phyloP scores from a whole-genome alignment of 2,329 filamentous ascomycete species.

The Apiospora arundinis region DNA sequence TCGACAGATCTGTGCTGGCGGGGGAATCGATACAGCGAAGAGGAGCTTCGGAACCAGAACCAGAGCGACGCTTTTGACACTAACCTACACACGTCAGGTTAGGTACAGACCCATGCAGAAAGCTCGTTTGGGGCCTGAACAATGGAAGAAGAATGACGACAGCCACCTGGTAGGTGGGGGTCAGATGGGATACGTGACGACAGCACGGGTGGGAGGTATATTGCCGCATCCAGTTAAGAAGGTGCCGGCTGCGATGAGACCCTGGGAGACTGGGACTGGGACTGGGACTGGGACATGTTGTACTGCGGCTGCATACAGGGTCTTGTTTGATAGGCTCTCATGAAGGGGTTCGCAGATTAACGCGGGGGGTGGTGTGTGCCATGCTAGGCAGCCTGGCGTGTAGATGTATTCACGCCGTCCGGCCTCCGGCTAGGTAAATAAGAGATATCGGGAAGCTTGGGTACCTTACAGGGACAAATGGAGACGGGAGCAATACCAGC shows the following conservation, averaged over 20 bases:
- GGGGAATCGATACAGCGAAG: neutral
- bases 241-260: neutral
- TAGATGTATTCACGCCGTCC: neutral
- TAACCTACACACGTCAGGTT: neutral
- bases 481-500: neutral
- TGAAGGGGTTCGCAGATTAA: slow-evolving; percentile 5
- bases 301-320: slow-evolving; percentile 19
- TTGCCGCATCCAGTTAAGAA: slow-evolving; percentile 8
- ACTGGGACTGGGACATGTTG: too few relatives aligned
- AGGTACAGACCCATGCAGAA: neutral
- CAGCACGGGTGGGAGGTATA: neutral
- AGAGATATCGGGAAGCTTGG: neutral
- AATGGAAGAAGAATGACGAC: neutral
- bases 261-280: neutral
- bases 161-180: slow-evolving; percentile 15
- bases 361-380: neutral
- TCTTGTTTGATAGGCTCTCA: slow-evolving; percentile 14
- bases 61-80: neutral
- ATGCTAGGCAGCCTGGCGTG: neutral
- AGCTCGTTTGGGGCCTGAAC: neutral
- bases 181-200: slow-evolving; percentile 12
- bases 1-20: neutral
- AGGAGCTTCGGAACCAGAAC: neutral
- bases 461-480: slow-evolving; percentile 1
- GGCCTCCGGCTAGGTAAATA: neutral